phyloP scores from a whole-genome alignment of 441 rosid genomes.

The Manihot esculenta region DNA sequence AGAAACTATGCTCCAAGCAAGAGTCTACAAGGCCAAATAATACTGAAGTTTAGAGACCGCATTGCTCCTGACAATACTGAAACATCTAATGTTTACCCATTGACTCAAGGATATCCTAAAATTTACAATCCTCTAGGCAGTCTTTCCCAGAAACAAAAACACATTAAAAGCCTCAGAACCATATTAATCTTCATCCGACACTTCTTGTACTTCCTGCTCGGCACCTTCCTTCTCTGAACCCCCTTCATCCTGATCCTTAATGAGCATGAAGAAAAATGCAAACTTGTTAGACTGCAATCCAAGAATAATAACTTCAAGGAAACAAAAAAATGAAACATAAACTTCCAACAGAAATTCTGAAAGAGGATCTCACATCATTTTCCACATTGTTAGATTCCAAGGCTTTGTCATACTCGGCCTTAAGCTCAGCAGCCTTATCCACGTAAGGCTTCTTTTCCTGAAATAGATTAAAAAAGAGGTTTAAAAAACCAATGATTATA shows the following conservation, averaged over 20 bases:
- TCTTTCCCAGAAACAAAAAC: neutral
- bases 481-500: slow-evolving; percentile 2
- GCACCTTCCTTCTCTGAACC: slow-evolving; percentile 6
- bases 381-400: slow-evolving; percentile 38
- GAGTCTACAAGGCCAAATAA: too few relatives aligned
- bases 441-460: slow-evolving; percentile 77
- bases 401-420: slow-evolving; percentile 57
- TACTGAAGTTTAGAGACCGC: neutral
- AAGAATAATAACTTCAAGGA: neutral
- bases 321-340: neutral
- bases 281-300: neutral
- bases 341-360: neutral
- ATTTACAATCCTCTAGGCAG: slow-evolving; percentile 32
- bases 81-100: slow-evolving; percentile 2
- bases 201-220: slow-evolving; percentile 21
- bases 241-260: slow-evolving; percentile 1
- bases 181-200: slow-evolving; percentile 23
- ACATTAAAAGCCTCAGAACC: neutral
- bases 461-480: neutral
- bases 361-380: slow-evolving; percentile 39
- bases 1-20: neutral
- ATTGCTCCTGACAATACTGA: neutral
- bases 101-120: slow-evolving; percentile 17
- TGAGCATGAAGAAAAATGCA: slow-evolving; percentile 8
- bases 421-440: slow-evolving; percentile 74